Percentiles rank a stretch among this genome's conserved stretches.
Conservation (phyloP, 148 eudicot species). For the Bassia scoparia region DNA sequence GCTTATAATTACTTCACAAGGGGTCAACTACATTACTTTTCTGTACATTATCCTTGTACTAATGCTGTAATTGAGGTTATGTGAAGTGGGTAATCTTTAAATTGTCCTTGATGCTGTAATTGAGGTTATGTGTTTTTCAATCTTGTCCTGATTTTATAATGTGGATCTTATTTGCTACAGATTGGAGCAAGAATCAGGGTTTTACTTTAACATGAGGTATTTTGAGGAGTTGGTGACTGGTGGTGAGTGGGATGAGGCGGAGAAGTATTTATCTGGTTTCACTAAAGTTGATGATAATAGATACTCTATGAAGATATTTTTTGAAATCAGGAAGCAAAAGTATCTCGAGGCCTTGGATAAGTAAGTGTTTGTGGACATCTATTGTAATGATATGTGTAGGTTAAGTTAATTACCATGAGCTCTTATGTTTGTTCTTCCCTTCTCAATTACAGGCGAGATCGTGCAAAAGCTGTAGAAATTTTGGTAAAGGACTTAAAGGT, state of each 20-base stretch:
- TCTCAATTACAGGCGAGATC: slow-evolving; percentile 45
- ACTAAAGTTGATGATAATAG: slow-evolving; percentile 95
- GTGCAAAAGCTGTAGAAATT: slow-evolving; percentile 74
- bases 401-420: slow-evolving; percentile 11
- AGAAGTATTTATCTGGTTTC: slow-evolving; percentile 85
- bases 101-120: background rate
- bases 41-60: no score
- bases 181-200: slow-evolving; percentile 95
- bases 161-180: slow-evolving; percentile 35
- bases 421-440: slow-evolving; percentile 8
- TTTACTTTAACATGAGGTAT: slow-evolving; percentile 81
- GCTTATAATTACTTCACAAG: background rate
- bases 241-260: slow-evolving; percentile 96
- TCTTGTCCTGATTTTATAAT: slow-evolving; percentile 13
- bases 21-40: background rate
- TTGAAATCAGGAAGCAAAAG: slow-evolving; percentile 96
- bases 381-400: background rate
- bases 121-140: background rate
- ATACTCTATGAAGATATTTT: slow-evolving; percentile 94
- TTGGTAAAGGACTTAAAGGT: slow-evolving; percentile 84
- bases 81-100: background rate
- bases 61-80: background rate
- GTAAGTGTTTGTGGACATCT: slow-evolving; percentile 28
- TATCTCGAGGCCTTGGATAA: slow-evolving; percentile 90
- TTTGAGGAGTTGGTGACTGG: slow-evolving; percentile 83